phyloP scores from a whole-genome alignment of 305 asterid species.

The Fraxinus platypoda region DNA sequence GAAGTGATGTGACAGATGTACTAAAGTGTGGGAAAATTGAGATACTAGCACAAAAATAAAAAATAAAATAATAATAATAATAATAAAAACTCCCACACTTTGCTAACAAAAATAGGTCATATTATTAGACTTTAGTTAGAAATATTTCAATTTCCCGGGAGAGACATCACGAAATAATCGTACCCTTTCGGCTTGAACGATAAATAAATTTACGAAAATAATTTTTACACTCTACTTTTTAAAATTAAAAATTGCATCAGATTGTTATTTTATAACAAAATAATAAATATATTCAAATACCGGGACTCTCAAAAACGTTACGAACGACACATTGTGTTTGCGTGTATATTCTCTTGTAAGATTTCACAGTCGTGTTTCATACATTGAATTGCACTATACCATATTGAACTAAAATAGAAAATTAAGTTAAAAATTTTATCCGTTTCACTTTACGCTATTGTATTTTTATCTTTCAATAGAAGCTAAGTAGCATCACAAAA shows the following conservation, averaged over 20 bases:
- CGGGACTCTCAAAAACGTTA: not conserved
- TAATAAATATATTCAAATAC: not conserved
- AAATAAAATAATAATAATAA: not conserved
- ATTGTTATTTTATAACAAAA: no score
- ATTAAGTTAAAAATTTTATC: not conserved
- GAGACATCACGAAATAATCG: no score
- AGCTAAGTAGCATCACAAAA: slow-evolving; percentile 1
- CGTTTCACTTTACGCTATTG: not conserved
- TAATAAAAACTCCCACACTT: not conserved
- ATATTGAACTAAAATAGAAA: not conserved
- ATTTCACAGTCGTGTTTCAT: not conserved
- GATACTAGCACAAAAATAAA: not conserved
- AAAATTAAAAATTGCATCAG: not conserved
- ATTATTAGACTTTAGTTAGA: not conserved
- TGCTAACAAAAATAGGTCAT: not conserved
- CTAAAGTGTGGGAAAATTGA: not conserved
- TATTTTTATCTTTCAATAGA: not conserved
- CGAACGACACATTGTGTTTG: not conserved
- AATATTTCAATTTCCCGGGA: not conserved
- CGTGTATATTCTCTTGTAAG: not conserved
- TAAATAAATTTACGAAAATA: not conserved
- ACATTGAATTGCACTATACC: not conserved
- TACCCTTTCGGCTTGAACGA: not conserved
- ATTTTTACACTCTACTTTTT: not conserved
- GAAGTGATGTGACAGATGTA: not conserved